Evolutionary conservation across 176 grass and related monocot species (phyloP).

Genomic region (Ensete ventricosum): DNA sequence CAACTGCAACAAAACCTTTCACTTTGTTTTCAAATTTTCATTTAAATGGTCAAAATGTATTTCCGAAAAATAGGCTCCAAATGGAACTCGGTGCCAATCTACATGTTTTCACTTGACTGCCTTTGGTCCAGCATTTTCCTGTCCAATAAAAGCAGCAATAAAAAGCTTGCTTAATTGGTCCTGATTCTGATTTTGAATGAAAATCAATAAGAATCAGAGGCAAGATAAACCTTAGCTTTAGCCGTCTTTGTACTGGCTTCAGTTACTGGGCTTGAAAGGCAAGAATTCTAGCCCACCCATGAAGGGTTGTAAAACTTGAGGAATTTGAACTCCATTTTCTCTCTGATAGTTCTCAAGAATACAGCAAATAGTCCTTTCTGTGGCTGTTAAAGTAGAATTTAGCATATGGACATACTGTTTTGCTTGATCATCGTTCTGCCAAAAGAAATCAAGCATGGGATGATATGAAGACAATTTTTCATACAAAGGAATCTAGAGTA

Average conservation of each 20-base stretch:
- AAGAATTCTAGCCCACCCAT: constrained; percentile 66
- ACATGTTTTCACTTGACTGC: neutral
- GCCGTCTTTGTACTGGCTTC: constrained; percentile 50
- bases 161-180: neutral
- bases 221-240: constrained; percentile 40
- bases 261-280: constrained; percentile 53
- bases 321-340: constrained; percentile 64
- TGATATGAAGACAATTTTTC: neutral
- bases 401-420: constrained; percentile 92
- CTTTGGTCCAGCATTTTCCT: neutral
- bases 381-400: constrained; percentile 91
- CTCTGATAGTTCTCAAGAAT: constrained; percentile 80
- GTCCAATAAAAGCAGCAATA: neutral
- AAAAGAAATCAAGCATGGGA: neutral
- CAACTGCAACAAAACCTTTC: too few relatives aligned
- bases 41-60: too few relatives aligned
- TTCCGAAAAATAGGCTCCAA: neutral
- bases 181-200: neutral
- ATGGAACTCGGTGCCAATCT: neutral
- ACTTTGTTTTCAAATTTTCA: too few relatives aligned
- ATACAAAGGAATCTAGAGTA: neutral
- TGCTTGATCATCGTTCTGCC: constrained; percentile 73
- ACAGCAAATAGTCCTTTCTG: constrained; percentile 81
- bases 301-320: constrained; percentile 49
- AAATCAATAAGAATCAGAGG: neutral